phyloP scores from a whole-genome alignment of 495 filamentous ascomycete genomes.

The Achaetomiella virescens region DNA sequence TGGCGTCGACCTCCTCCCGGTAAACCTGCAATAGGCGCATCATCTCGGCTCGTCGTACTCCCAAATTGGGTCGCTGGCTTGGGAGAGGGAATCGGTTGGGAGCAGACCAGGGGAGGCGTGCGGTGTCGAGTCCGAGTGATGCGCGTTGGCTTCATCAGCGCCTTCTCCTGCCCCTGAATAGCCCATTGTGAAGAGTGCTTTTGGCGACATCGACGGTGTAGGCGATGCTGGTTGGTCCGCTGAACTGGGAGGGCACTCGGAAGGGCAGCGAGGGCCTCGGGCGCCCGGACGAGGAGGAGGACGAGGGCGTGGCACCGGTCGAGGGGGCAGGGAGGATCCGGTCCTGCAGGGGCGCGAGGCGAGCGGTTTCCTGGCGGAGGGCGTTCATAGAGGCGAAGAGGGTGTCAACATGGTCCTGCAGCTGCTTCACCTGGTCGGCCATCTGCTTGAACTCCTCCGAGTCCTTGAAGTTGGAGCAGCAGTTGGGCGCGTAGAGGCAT shows the following conservation, averaged over 20 bases:
- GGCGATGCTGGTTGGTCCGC: conserved; percentile 77
- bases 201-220: conserved; percentile 86
- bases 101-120: conserved; percentile 39
- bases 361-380: conserved; percentile 45
- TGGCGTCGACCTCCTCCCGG: conserved; percentile 78
- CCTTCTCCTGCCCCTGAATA: conserved; percentile 56
- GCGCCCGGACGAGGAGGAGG: conserved; percentile 27
- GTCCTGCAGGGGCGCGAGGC: conserved; percentile 38
- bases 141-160: conserved; percentile 45
- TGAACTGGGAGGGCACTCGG: conserved; percentile 58
- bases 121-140: conserved; percentile 46
- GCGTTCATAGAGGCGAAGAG: conserved; percentile 65
- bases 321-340: conserved; percentile 29
- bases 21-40: conserved; percentile 64
- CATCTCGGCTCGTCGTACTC: conserved; percentile 62
- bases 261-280: conserved; percentile 21
- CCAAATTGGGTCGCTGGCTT: conserved; percentile 67
- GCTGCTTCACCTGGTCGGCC: conserved; percentile 60
- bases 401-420: conserved; percentile 81
- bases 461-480: conserved; percentile 77
- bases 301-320: conserved; percentile 27
- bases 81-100: conserved; percentile 26
- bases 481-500: conserved; percentile 88
- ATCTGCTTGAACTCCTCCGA: conserved; percentile 81
- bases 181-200: conserved; percentile 82